A percentile compares a stretch with the other conserved stretches of the same genome.
Evolutionary conservation across 306 rosid genomes (phyloP).

Genomic region (Malus domestica): DNA sequence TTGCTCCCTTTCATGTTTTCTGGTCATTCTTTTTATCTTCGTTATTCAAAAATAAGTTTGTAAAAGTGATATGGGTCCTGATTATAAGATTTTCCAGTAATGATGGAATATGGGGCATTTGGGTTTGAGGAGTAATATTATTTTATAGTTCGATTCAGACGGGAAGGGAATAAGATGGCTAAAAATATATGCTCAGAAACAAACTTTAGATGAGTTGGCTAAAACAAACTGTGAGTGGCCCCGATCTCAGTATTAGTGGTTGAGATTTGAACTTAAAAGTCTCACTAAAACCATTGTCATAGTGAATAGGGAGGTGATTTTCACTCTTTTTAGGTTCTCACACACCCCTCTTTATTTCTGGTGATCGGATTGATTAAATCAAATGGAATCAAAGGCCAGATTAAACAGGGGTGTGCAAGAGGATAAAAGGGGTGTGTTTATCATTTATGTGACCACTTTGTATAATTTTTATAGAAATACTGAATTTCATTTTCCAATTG

Average conservation of each 20-base stretch:
- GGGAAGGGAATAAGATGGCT: background rate
- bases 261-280: background rate
- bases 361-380: too few relatives aligned
- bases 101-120: background rate
- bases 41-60: background rate
- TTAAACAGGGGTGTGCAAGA: too few relatives aligned
- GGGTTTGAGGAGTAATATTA: background rate
- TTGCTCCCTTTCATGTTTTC: background rate
- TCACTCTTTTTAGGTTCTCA: too few relatives aligned
- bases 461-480: background rate
- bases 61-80: background rate
- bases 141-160: background rate
- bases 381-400: too few relatives aligned
- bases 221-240: background rate
- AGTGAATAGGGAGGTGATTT: background rate
- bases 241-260: background rate
- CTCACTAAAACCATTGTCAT: background rate
- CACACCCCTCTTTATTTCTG: too few relatives aligned
- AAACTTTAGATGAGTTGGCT: background rate
- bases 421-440: too few relatives aligned
- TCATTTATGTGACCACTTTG: background rate
- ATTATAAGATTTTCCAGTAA: background rate
- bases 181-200: background rate
- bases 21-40: background rate
- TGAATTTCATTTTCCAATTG: background rate